phyloP scores from a whole-genome alignment of 768 basidiomycete species.

The Amanita rubescens region DNA sequence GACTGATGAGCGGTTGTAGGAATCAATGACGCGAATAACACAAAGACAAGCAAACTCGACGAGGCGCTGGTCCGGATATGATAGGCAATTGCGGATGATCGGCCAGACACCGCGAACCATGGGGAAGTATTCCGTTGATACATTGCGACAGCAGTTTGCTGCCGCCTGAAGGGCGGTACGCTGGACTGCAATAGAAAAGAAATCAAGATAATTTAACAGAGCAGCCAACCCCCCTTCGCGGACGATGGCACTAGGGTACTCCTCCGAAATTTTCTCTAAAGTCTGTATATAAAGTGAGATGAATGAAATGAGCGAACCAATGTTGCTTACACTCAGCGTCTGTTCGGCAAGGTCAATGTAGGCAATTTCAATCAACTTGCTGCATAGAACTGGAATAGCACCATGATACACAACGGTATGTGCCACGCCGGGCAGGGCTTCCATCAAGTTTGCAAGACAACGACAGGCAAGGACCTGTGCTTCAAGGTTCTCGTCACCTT shows the following conservation, averaged over 20 bases:
- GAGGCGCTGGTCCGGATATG: conserved; percentile 91
- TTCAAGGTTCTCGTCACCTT: conserved; percentile 84
- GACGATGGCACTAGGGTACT: conserved; percentile 93
- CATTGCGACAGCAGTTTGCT: conserved; percentile 92
- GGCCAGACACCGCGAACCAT: conserved; percentile 90
- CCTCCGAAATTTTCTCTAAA: conserved; percentile 96
- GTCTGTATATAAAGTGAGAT: conserved; percentile 48
- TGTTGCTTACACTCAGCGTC: conserved; percentile 83
- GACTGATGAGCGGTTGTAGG: conserved; percentile 77
- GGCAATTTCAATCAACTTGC: conserved; percentile 93
- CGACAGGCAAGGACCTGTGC: conserved; percentile 94
- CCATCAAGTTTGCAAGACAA: conserved; percentile 97
- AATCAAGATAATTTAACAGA: conserved; percentile 92
- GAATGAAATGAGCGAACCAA: conserved; percentile 7
- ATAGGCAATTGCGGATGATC: conserved; percentile 86
- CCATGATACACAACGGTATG: conserved; percentile 97
- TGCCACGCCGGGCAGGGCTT: conserved; percentile 96
- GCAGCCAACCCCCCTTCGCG: conserved; percentile 93
- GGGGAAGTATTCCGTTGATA: conserved; percentile 80
- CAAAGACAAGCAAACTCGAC: conserved; percentile 95
- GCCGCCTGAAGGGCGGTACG: conserved; percentile 95
- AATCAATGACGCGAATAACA: conserved; percentile 90
- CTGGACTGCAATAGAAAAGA: conserved; percentile 97
- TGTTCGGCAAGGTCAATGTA: conserved; percentile 99
- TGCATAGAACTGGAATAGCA: conserved; percentile 96